These are phyloP conservation scores for Fraxinus anomala DNA, from an alignment of 257 asterid species.

Conservation along the genomic window DNA sequence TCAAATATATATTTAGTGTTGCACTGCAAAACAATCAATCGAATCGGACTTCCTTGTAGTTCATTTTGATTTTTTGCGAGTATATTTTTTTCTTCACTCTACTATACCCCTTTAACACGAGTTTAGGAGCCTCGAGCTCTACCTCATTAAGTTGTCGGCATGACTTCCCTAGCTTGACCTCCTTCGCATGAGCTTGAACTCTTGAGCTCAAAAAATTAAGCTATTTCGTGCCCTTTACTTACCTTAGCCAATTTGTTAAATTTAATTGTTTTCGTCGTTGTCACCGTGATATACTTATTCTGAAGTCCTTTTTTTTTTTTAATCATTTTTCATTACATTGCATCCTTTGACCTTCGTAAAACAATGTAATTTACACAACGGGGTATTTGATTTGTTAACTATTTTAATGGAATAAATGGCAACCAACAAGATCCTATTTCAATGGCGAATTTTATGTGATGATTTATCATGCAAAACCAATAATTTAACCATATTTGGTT, in stretches of 20 bases:
- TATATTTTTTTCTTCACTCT: background rate
- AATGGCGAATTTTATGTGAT: constrained; percentile 28
- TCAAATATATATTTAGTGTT: too few species aligned
- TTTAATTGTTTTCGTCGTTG: too few species aligned
- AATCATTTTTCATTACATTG: too few species aligned
- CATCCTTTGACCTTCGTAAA: background rate
- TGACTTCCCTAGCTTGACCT: background rate
- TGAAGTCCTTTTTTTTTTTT: too few species aligned
- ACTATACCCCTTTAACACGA: too few species aligned
- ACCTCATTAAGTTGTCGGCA: background rate
- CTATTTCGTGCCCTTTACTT: background rate
- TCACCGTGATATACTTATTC: too few species aligned
- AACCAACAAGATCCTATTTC: constrained; percentile 37
- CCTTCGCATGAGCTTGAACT: background rate
- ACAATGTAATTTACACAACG: background rate
- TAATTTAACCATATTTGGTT: background rate
- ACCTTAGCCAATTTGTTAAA: background rate
- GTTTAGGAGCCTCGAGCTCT: background rate
- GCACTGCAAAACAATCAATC: background rate
- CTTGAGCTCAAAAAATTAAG: background rate
- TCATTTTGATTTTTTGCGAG: too few species aligned
- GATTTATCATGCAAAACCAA: background rate
- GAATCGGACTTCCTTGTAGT: background rate
- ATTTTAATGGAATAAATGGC: background rate
- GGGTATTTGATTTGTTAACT: background rate